phyloP scores from a whole-genome alignment of 345 rosid genomes.

The Brassica cretica region DNA sequence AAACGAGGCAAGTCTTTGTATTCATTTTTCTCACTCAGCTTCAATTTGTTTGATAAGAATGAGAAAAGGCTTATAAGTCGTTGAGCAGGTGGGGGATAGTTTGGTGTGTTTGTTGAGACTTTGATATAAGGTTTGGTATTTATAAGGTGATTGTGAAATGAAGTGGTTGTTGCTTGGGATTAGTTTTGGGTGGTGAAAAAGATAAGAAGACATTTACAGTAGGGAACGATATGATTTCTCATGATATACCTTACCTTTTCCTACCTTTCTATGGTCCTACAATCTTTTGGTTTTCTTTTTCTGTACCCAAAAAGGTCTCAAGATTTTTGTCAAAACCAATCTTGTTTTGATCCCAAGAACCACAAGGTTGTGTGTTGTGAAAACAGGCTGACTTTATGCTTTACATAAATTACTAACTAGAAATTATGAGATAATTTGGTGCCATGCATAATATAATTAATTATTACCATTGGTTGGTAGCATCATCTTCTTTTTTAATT shows the following conservation, averaged over 20 bases:
- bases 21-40: constrained; percentile 39
- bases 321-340: constrained; percentile 14
- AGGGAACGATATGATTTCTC: constrained; percentile 57
- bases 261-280: constrained; percentile 6
- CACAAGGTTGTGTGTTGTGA: constrained; percentile 1
- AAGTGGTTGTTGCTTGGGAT: constrained; percentile 57
- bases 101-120: constrained; percentile 31
- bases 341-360: not conserved
- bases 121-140: constrained; percentile 39
- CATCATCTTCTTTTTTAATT: no score
- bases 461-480: constrained; percentile 18
- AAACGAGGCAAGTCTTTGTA: constrained; percentile 39
- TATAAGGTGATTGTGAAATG: constrained; percentile 49
- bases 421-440: not conserved
- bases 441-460: constrained; percentile 14
- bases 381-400: constrained; percentile 3
- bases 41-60: constrained; percentile 19
- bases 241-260: constrained; percentile 7
- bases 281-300: constrained; percentile 8
- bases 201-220: constrained; percentile 18
- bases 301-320: not conserved
- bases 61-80: constrained; percentile 7
- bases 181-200: constrained; percentile 42
- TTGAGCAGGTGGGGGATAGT: constrained; percentile 18
- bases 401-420: not conserved